Evolutionary conservation across 257 asterid species (phyloP).

Genomic region (Scutellaria galericulata): DNA sequence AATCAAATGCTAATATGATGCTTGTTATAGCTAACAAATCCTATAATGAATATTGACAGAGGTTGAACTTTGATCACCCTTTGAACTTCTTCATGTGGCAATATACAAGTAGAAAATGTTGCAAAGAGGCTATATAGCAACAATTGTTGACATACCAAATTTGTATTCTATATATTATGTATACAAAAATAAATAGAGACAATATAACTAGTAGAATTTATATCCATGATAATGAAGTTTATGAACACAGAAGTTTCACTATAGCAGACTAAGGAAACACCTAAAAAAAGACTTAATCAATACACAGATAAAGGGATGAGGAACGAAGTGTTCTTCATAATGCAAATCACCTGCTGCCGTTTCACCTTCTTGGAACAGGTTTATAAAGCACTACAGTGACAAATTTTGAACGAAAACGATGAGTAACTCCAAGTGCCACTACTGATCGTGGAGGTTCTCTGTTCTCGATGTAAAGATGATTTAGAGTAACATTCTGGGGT

Average conservation of each 20-base stretch:
- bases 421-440: slow-evolving; percentile 86
- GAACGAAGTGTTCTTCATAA: slow-evolving; percentile 21
- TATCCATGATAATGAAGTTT: slow-evolving; percentile 16
- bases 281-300: slow-evolving; percentile 24
- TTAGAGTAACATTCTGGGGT: slow-evolving; percentile 72
- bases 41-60: too few species aligned
- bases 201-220: slow-evolving; percentile 3
- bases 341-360: slow-evolving; percentile 32
- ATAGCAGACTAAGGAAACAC: slow-evolving; percentile 24
- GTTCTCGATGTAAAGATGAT: slow-evolving; percentile 89
- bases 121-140: too few species aligned
- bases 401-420: slow-evolving; percentile 84
- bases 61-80: too few species aligned
- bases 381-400: slow-evolving; percentile 90
- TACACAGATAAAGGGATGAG: slow-evolving; percentile 26
- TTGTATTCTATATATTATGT: too few species aligned
- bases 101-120: too few species aligned
- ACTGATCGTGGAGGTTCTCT: slow-evolving; percentile 67
- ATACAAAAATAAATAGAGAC: background rate
- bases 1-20: too few species aligned
- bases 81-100: too few species aligned
- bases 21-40: too few species aligned
- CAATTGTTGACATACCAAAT: too few species aligned
- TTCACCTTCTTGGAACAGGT: slow-evolving; percentile 82
- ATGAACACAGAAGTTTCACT: slow-evolving; percentile 17